Percentiles rank a stretch among this genome's conserved stretches.
Evolutionary conservation across 352 stramenopile species (phyloP).

Genomic region (Thalassiosira oceanica): DNA sequence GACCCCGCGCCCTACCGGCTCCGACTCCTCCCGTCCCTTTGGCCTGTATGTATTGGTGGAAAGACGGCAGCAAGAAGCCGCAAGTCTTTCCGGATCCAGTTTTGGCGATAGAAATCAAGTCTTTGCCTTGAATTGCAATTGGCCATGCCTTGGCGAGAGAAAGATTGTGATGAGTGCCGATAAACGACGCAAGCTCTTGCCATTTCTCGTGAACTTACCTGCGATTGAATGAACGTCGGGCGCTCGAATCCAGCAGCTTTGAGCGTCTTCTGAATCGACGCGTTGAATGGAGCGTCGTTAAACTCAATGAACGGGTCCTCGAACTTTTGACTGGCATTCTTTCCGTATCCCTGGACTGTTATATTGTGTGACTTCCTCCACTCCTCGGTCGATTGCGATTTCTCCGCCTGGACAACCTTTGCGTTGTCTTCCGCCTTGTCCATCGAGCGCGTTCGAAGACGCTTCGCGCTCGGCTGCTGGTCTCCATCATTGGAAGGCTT

Average conservation of each 20-base stretch:
- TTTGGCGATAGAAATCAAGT: constrained; percentile 99
- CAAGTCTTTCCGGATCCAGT: constrained; percentile 97
- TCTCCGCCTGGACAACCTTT: constrained; percentile 42
- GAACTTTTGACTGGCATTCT: constrained; percentile 36
- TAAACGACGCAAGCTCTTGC: background rate
- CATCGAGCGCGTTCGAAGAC: constrained; percentile 73
- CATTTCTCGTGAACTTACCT: constrained; percentile 35
- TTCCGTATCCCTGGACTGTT: constrained; percentile 64
- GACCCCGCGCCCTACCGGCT: constrained; percentile 35
- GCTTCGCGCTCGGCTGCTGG: constrained; percentile 27
- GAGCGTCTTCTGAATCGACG: constrained; percentile 61
- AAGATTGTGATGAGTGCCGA: background rate
- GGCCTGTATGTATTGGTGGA: constrained; percentile 67
- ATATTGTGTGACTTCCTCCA: constrained; percentile 79
- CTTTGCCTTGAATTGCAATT: constrained; percentile 85
- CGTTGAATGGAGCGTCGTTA: constrained; percentile 70
- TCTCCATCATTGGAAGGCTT: constrained; percentile 9
- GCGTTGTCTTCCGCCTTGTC: constrained; percentile 65
- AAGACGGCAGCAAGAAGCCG: constrained; percentile 95
- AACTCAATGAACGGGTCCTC: constrained; percentile 71
- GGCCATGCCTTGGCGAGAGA: constrained; percentile 61
- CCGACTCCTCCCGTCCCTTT: constrained; percentile 16
- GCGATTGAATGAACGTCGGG: constrained; percentile 77
- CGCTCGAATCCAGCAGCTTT: constrained; percentile 68
- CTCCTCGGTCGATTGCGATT: constrained; percentile 59